Evolutionary conservation across 1,284 basidiomycete species (phyloP).

Genomic region (Malassezia japonica): DNA sequence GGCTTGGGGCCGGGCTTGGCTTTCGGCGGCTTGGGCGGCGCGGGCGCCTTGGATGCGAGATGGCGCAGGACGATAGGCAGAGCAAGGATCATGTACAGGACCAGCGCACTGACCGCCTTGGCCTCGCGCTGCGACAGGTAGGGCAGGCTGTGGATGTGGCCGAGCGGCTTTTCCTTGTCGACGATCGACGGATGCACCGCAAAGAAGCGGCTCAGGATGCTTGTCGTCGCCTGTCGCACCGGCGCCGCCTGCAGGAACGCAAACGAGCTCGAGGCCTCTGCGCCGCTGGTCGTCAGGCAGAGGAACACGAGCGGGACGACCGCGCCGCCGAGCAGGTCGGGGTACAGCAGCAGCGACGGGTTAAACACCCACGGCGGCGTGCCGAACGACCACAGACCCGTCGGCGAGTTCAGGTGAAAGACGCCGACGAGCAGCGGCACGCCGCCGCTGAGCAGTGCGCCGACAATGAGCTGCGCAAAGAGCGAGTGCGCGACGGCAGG

Average conservation of each 20-base stretch:
- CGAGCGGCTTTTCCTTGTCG: background rate
- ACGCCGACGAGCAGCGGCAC: constrained; percentile 29
- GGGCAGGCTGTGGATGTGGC: background rate
- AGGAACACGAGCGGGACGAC: constrained; percentile 18
- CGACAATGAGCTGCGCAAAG: constrained; percentile 26
- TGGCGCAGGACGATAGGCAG: background rate
- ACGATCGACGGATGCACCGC: background rate
- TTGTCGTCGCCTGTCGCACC: background rate
- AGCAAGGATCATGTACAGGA: constrained; percentile 3
- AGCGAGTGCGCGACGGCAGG: constrained; percentile 19
- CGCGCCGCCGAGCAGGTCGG: constrained; percentile 23
- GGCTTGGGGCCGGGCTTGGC: background rate
- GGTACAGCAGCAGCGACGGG: constrained; percentile 19
- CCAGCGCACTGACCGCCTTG: constrained; percentile 2
- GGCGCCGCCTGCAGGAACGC: background rate
- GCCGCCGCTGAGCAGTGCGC: constrained; percentile 29
- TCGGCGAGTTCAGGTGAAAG: constrained; percentile 27
- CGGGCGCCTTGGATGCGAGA: background rate
- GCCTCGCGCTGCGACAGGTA: constrained; percentile 16
- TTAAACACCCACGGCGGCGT: constrained; percentile 26
- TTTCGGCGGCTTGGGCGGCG: background rate
- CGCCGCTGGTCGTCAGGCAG: constrained; percentile 4
- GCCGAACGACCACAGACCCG: constrained; percentile 25
- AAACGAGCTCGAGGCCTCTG: background rate
- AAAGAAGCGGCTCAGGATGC: background rate